Percentiles rank a stretch among this genome's conserved stretches.
Conservation (phyloP, 495 filamentous ascomycete species). For the Geoglossum glabrum region DNA sequence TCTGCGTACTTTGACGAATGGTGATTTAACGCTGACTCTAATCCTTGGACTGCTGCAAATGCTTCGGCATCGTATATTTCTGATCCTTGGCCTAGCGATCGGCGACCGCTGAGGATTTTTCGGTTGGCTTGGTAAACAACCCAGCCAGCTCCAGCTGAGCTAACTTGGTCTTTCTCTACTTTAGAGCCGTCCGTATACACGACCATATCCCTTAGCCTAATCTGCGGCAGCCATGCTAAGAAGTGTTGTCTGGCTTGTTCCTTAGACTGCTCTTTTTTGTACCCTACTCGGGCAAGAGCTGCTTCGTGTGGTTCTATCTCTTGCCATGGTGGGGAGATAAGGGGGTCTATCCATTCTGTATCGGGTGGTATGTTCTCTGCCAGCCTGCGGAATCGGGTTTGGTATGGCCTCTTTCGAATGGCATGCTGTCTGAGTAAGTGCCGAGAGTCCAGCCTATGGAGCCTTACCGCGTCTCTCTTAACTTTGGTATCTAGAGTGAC, state of each 20-base stretch:
- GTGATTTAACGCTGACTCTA: no score
- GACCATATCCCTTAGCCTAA: neutral
- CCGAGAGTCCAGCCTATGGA: neutral
- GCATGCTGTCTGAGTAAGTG: neutral
- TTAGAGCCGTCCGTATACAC: neutral
- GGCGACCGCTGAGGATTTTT: no score
- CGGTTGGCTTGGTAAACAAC: no score
- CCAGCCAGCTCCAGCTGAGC: neutral
- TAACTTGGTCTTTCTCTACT: neutral
- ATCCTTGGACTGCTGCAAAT: no score
- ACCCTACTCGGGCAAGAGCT: neutral
- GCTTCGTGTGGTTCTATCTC: neutral
- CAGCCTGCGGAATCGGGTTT: neutral
- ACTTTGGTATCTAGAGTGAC: neutral
- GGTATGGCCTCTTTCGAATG: neutral
- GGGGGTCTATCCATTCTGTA: neutral
- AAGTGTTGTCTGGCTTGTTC: neutral
- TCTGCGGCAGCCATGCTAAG: neutral
- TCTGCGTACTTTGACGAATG: no score
- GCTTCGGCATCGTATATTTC: no score
- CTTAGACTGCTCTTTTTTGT: neutral
- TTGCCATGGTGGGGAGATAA: neutral
- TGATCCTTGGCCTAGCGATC: no score
- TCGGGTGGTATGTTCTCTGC: neutral
- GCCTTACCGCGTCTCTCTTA: neutral